Evolutionary conservation across 306 rosid species (phyloP).

Genomic region (Castanea sativa): DNA sequence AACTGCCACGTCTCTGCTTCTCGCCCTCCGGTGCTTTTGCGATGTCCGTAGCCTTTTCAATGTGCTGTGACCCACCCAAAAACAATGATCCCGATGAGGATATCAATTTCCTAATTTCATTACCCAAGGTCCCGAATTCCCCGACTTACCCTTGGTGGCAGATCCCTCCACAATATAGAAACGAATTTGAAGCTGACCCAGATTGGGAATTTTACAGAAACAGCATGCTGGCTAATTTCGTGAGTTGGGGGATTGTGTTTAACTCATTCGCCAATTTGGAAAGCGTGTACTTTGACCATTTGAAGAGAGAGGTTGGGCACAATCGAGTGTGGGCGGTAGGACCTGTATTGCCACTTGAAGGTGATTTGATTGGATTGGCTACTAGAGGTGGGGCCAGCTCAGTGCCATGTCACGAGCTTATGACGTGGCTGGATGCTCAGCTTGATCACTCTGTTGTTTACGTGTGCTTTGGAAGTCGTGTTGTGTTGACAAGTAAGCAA

Average conservation of each 20-base stretch:
- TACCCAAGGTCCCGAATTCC: constrained; percentile 34
- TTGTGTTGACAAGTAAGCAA: constrained; percentile 19
- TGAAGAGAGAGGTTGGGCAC: constrained; percentile 27
- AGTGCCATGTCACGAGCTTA: background rate
- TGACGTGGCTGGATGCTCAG: constrained; percentile 29
- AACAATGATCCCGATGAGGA: background rate
- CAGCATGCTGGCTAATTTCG: constrained; percentile 6
- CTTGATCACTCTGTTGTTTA: constrained; percentile 26
- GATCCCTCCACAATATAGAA: background rate
- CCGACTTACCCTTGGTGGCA: constrained; percentile 48
- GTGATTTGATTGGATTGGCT: background rate
- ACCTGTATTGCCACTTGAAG: constrained; percentile 23
- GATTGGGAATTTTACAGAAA: constrained; percentile 25
- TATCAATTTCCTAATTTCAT: constrained; percentile 9
- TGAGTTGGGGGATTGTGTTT: constrained; percentile 35
- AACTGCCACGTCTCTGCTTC: constrained; percentile 31
- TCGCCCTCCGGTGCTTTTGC: constrained; percentile 41
- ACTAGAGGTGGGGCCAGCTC: constrained; percentile 27
- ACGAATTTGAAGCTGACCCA: constrained; percentile 8
- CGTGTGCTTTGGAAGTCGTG: constrained; percentile 47
- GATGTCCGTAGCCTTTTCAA: background rate
- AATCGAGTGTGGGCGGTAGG: constrained; percentile 47
- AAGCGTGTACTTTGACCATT: constrained; percentile 16
- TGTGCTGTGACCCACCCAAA: constrained; percentile 30
- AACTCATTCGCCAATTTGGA: constrained; percentile 36